Evolutionary conservation across 192 early-diverging fungal genomes (phyloP), one percentile per base, ranked within the genome.

Genomic region (Coemansia sp.): DNA sequence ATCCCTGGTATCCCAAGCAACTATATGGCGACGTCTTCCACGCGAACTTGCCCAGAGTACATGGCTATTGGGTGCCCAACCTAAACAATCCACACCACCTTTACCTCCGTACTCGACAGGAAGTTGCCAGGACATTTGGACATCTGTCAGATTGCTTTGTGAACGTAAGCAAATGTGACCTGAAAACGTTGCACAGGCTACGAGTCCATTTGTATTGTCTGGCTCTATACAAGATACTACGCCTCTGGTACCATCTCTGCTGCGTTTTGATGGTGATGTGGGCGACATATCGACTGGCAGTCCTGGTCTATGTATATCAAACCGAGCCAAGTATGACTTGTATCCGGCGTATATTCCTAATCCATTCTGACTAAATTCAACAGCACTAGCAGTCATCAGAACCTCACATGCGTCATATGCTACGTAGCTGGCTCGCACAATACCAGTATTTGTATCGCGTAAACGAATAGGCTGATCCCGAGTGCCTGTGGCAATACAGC

Each of bases 1-100:
- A 36, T 93, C 83, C 1, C 91, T 70, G 15, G 89, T 79, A 63
- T 93, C 91, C 89, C 91, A 91, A 20, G 82, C 88, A 1, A 80
- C 68, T 14, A 93, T 80, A 23, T 44, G 40, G 32, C 32, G 32
- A n/a, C 65, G 23, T 5, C 81, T 61, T 27, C 81, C 79, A 10
- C 91, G 78, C 14, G 83, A 81, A 24, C 83, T 82, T 0, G 85
- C 79, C 60, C 81, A 93, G 10, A 93, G 53, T n/a, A 78, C 67
- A 2, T 54, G 29, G 9, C 83, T 83, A 55, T 85, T 78, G 3
- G 73, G 72, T 0, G 91, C 83, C 74, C 91, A 93, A 48, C 77
- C 40, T 3, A 86, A 9, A 22, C 34, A 74, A 29, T 79, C 81
- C 9, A 76, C 81, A 2, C 79, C 63, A 5, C 80, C 82, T 0